phyloP scores from a whole-genome alignment of 1,284 basidiomycete species.

The Rhizoctonia solani region DNA sequence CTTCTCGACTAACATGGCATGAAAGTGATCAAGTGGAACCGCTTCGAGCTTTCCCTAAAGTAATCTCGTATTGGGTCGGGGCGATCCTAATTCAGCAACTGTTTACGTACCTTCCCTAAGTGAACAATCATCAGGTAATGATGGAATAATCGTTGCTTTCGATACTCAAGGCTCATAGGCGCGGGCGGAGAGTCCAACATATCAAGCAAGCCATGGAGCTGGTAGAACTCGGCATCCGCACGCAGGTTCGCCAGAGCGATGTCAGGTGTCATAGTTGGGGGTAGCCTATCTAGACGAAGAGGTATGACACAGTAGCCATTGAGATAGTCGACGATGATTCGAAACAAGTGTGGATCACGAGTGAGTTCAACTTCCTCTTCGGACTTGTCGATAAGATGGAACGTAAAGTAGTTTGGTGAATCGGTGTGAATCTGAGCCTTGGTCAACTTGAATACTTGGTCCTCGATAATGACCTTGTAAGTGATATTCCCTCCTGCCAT shows the following conservation, averaged over 20 bases:
- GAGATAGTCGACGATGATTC: constrained; percentile 29
- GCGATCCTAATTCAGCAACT: not conserved
- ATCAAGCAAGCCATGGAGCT: constrained; percentile 23
- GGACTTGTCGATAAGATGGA: constrained; percentile 7
- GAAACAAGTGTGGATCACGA: constrained; percentile 25
- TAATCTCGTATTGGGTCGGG: not conserved
- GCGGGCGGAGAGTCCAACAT: constrained; percentile 23
- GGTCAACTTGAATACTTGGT: constrained; percentile 14
- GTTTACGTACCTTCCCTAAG: constrained; percentile 11
- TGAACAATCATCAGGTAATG: constrained; percentile 32
- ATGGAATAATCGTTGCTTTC: constrained; percentile 28
- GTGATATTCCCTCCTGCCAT: constrained; percentile 10
- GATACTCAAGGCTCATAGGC: constrained; percentile 15
- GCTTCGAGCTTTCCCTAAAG: constrained; percentile 17
- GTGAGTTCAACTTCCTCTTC: constrained; percentile 27
- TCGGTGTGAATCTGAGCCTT: constrained; percentile 32
- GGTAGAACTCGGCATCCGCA: no score
- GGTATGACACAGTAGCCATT: constrained; percentile 29
- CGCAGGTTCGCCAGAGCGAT: constrained; percentile 18
- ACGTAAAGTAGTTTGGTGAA: constrained; percentile 33
- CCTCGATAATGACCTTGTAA: constrained; percentile 21
- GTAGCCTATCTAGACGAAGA: constrained; percentile 15
- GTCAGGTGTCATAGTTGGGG: constrained; percentile 15
- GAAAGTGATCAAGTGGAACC: constrained; percentile 7
- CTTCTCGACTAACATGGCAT: constrained; percentile 17